Conservation (phyloP, 805 yeast genomes). For the Candida parachauliodes region DNA sequence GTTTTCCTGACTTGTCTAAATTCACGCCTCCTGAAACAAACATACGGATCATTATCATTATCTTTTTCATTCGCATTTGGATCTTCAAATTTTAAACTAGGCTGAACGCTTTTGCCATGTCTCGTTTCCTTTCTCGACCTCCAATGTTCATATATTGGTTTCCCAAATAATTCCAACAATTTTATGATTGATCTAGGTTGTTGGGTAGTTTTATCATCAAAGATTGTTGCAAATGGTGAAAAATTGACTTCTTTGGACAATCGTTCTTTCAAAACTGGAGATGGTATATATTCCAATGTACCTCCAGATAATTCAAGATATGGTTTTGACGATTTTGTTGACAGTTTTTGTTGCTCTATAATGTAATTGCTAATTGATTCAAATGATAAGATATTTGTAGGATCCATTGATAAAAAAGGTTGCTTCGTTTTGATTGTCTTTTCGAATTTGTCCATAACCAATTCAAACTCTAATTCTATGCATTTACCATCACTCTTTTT, state of each 20-base stretch:
- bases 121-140: slow-evolving; percentile 65
- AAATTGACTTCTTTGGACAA: slow-evolving; percentile 54
- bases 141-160: slow-evolving; percentile 76
- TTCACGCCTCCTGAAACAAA: slow-evolving; percentile 93
- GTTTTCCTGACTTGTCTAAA: slow-evolving; percentile 95
- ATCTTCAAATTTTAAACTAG: slow-evolving; percentile 79
- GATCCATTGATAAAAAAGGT: slow-evolving; percentile 85
- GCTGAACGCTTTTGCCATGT: slow-evolving; percentile 67
- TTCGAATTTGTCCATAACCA: slow-evolving; percentile 71
- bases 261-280: slow-evolving; percentile 53
- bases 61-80: slow-evolving; percentile 74
- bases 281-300: slow-evolving; percentile 40
- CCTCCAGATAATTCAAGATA: slow-evolving; percentile 24
- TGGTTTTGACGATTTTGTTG: slow-evolving; percentile 21
- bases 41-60: slow-evolving; percentile 85
- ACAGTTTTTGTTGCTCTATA: slow-evolving; percentile 28
- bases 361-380: slow-evolving; percentile 61
- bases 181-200: slow-evolving; percentile 40
- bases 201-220: slow-evolving; percentile 44
- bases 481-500: slow-evolving; percentile 33
- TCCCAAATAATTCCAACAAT: slow-evolving; percentile 60
- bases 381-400: slow-evolving; percentile 65
- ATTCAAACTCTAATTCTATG: slow-evolving; percentile 83
- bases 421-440: slow-evolving; percentile 72
- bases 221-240: slow-evolving; percentile 55